Evolutionary conservation across 2,329 filamentous ascomycete species (phyloP).

Genomic region (Venturia asperata): DNA sequence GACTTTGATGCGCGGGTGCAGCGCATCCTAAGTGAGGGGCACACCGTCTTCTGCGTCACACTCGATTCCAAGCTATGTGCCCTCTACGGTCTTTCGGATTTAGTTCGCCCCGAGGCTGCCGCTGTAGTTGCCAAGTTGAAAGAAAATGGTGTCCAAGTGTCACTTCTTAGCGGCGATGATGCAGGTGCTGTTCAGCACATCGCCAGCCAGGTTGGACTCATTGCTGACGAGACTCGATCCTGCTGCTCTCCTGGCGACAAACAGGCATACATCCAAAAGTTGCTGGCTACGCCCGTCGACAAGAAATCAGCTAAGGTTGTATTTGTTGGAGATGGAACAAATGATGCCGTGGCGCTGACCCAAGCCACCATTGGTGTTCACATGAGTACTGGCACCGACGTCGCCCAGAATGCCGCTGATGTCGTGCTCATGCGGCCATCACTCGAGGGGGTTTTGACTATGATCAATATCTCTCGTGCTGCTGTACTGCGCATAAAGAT

Average conservation of each 20-base stretch:
- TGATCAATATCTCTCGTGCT: constrained; percentile 48
- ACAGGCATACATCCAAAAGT: constrained; percentile 41
- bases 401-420: constrained; percentile 61
- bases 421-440: constrained; percentile 56
- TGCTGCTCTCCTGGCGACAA: constrained; percentile 50
- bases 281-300: constrained; percentile 21
- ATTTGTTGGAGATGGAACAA: constrained; percentile 73
- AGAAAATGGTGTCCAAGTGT: constrained; percentile 42
- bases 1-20: constrained; percentile 28
- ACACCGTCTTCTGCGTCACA: constrained; percentile 52
- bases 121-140: constrained; percentile 46
- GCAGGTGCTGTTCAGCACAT: constrained; percentile 38
- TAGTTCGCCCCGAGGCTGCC: constrained; percentile 44
- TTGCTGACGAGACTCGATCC: constrained; percentile 35
- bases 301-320: constrained; percentile 42
- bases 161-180: constrained; percentile 53
- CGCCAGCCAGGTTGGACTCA: constrained; percentile 34
- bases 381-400: constrained; percentile 53
- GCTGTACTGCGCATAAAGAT: constrained; percentile 43
- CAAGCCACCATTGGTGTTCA: constrained; percentile 66
- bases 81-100: constrained; percentile 45
- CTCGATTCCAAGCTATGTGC: constrained; percentile 39
- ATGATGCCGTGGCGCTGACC: constrained; percentile 66
- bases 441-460: constrained; percentile 50
- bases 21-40: constrained; percentile 34